Conservation (phyloP, 2,329 filamentous ascomycete species). For the Diaporthe vaccinii region DNA sequence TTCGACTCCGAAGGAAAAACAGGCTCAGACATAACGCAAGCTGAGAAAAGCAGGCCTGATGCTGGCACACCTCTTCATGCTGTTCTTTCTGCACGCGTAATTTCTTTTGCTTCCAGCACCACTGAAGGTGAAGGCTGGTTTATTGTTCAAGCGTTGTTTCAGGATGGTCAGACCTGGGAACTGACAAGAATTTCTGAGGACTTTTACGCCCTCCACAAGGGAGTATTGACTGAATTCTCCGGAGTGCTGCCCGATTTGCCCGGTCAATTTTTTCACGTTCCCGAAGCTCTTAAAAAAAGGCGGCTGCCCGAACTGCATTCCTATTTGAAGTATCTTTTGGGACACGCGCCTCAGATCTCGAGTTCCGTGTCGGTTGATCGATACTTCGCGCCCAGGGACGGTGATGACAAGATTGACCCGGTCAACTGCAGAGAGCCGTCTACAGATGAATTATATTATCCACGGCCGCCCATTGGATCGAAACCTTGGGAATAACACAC, state of each 20-base stretch:
- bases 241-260: constrained; percentile 98
- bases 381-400: not conserved
- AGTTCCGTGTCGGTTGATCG: not conserved
- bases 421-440: not conserved
- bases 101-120: constrained; percentile 87
- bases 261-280: constrained; percentile 95
- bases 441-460: not conserved
- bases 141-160: constrained; percentile 90
- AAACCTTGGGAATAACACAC: no score
- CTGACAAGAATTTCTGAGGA: constrained; percentile 95
- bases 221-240: constrained; percentile 88
- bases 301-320: constrained; percentile 92
- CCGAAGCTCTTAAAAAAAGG: constrained; percentile 93
- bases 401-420: not conserved
- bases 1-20: not conserved
- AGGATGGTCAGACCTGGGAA: constrained; percentile 93
- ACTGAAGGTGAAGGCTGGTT: constrained; percentile 98
- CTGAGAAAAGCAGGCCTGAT: constrained; percentile 46
- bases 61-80: constrained; percentile 73
- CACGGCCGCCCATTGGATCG: no score
- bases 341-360: constrained; percentile 67
- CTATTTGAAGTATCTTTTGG: constrained; percentile 92
- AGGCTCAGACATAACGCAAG: not conserved
- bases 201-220: constrained; percentile 99
- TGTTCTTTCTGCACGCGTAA: constrained; percentile 86